Evolutionary conservation across 208 protist species (phyloP), one percentile per base, ranked within the genome.

Genomic region (Jaenimonas drosophilae): DNA sequence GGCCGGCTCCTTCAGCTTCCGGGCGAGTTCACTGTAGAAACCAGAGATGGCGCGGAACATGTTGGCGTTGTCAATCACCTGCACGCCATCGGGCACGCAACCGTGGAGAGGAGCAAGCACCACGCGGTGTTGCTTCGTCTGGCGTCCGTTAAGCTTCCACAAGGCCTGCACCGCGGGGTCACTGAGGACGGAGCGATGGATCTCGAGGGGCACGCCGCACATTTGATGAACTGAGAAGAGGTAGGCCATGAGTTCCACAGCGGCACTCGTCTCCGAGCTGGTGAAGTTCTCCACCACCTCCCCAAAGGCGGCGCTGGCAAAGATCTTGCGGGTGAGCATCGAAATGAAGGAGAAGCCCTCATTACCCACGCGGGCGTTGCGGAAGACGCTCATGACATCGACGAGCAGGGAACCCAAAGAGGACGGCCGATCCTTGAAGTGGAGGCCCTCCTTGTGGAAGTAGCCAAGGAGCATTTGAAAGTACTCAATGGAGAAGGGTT

Each of bases 141-240:
- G 40, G 7, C 36, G 43, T 33, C 30, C 49, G 21, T 45, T 62
- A 33, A 61, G 61, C 24, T 41, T 33, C 84, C 78, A 88, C 45
- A 87, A 31, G 25, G 50, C 61, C 30, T 59, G 50, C 34, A 88
- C 79, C 11, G 73, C 74, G 20, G 84, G 78, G 60, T 90, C 76
- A 50, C 70, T 70, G 25, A 94, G 73, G 23, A 47, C 80, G 41
- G 72, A 88, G 43, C 85, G 85, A 70, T 94, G 85, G 25, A 88
- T 61, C 64, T 94, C 80, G 4, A 94, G 66, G 33, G 74, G 80
- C 14, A 86, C 62, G 20, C 76, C 76, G 49, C 73, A 88, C 54
- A 73, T 70, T 27, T 70, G 70, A 54, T 90, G 62, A 5, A 57
- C 54, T 6, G 80, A 84, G 50, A 88, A 86, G 33, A 88, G 58